Base-by-base conservation (phyloP, 2,329 filamentous ascomycete species). In the Penicillium sp. region DNA sequence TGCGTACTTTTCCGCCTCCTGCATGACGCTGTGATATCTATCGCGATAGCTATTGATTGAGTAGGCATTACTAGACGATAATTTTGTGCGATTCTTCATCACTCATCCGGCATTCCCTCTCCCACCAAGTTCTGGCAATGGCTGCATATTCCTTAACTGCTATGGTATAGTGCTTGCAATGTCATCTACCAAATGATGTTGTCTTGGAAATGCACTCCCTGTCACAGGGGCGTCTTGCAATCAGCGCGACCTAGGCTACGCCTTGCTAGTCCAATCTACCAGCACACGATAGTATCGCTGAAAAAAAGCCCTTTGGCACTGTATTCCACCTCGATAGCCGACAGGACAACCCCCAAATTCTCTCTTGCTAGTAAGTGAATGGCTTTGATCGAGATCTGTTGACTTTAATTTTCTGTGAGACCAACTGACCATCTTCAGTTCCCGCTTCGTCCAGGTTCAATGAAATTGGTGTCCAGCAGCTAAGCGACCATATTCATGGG, bases 391-490 rank as follows among this genome's bases (percentile, higher is more conserved):
- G 9, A 35, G 32, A 33, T 27, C 9, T 4, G 11, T 32, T 18
- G 18, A 32, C 4, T 32, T 11, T 7, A 32, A 4, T 7, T 32
- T 32, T 32, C 11, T 32, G 34, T 18, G 13, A 27, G 18, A 26
- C 25, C 5, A 52, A 38, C 51, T 55, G 26, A 54, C 37, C 24
- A 12, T 39, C 36, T 39, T 12, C 50, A 70, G 70, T 72, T 24
- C 64, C 66, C 13, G 66, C 70, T 4, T 71, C 78, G 48, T 76
- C 88, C 42, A 83, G 93, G 56, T 88, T 86, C 74, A 98, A 94
- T 71, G 87, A 94, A 58, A 90, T 98, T 60, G 89, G 88, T 45
- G 88, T 98, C 35, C 93, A 98, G 71, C 91, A 97, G 63, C 75
- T 98, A 58, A 96, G 90, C 75, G 77, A 79, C 50, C 79, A 90